Evolutionary conservation across 1,284 basidiomycete genomes (phyloP).

Genomic region (Melanopsichium pennsylvanicum): DNA sequence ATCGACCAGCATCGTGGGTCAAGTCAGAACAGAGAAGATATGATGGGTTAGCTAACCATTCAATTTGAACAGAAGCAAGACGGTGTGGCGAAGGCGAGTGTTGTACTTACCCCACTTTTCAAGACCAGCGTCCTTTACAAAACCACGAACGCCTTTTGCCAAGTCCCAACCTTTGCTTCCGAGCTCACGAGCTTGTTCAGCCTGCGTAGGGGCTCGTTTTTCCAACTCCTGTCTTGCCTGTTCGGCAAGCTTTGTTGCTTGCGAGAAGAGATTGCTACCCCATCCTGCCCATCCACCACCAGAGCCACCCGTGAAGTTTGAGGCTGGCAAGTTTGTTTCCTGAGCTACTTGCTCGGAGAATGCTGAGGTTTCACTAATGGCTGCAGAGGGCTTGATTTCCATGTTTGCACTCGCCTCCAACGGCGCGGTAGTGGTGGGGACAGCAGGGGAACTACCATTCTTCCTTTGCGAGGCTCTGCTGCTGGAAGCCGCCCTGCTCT

Average conservation of each 20-base stretch:
- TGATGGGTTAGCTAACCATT: too few relatives aligned
- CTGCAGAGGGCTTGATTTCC: not conserved
- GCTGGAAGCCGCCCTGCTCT: slow-evolving; percentile 47
- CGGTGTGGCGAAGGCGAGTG: too few relatives aligned
- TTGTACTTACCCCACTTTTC: slow-evolving; percentile 47
- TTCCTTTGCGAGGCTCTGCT: slow-evolving; percentile 37
- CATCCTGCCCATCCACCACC: slow-evolving; percentile 76
- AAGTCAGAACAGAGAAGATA: too few relatives aligned
- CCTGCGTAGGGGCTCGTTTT: slow-evolving; percentile 50
- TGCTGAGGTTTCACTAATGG: not conserved
- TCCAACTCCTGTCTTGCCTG: slow-evolving; percentile 62
- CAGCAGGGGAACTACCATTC: slow-evolving; percentile 11
- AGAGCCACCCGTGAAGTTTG: slow-evolving; percentile 76
- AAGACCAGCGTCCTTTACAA: slow-evolving; percentile 53
- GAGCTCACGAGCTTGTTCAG: slow-evolving; percentile 37
- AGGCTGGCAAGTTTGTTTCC: slow-evolving; percentile 65
- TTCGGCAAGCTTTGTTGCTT: slow-evolving; percentile 60
- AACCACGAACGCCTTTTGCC: slow-evolving; percentile 54
- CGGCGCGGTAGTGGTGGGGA: not conserved
- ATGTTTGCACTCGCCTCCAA: slow-evolving; percentile 2
- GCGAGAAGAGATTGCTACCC: slow-evolving; percentile 70
- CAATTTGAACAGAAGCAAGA: not conserved
- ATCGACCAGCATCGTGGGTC: too few relatives aligned
- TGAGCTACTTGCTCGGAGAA: slow-evolving; percentile 62
- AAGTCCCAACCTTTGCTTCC: slow-evolving; percentile 50